Evolutionary conservation across 805 yeast genomes (phyloP).

Genomic region (Yarrowia sp.): DNA sequence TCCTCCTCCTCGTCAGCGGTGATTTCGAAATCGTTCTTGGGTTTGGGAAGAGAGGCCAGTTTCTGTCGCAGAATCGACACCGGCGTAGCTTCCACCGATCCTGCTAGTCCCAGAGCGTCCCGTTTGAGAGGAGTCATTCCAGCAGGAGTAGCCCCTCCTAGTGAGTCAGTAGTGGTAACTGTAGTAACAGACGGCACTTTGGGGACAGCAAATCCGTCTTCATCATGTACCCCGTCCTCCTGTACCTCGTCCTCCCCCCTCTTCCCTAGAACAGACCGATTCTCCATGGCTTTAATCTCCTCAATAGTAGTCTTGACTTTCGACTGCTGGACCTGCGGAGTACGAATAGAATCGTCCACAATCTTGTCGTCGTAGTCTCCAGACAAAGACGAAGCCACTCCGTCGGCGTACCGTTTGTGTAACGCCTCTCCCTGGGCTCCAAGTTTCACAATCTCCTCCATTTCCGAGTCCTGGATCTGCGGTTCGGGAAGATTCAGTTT

Average conservation of each 20-base stretch:
- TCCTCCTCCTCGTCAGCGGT: slow-evolving; percentile 39
- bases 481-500: slow-evolving; percentile 42
- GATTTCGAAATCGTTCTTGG: slow-evolving; percentile 41
- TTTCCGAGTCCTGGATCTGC: slow-evolving; percentile 35
- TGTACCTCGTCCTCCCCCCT: not conserved
- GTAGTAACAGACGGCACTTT: not conserved
- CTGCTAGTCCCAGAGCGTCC: slow-evolving; percentile 31
- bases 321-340: slow-evolving; percentile 35
- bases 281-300: slow-evolving; percentile 37
- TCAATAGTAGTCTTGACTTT: slow-evolving; percentile 41
- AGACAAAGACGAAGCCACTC: slow-evolving; percentile 27
- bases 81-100: slow-evolving; percentile 29
- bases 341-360: slow-evolving; percentile 27
- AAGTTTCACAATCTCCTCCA: slow-evolving; percentile 36
- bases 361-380: slow-evolving; percentile 27
- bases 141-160: slow-evolving; percentile 28
- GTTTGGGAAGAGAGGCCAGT: slow-evolving; percentile 39
- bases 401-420: slow-evolving; percentile 29
- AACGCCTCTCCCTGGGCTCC: slow-evolving; percentile 32
- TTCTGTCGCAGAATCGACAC: slow-evolving; percentile 27
- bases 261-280: slow-evolving; percentile 41
- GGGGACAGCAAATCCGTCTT: not conserved
- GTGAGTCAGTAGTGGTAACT: not conserved
- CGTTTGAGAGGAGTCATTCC: slow-evolving; percentile 17
- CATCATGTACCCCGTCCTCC: not conserved